phyloP scores from a whole-genome alignment of 1,284 basidiomycete species.

The Ustilago lituana region DNA sequence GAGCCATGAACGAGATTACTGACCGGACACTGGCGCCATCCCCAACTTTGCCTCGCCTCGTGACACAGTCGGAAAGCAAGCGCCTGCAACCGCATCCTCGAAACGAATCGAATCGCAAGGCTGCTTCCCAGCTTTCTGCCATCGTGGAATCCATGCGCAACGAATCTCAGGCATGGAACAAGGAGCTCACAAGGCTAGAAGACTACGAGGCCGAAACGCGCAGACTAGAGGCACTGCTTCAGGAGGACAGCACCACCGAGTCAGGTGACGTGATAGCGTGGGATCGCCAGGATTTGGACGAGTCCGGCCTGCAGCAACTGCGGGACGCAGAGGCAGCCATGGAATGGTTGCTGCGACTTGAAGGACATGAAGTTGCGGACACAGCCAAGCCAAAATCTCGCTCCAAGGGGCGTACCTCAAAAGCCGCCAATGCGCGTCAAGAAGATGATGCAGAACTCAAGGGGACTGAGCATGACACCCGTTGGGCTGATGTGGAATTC shows the following conservation, averaged over 20 bases:
- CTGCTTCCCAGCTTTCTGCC: slow-evolving; percentile 42
- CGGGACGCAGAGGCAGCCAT: slow-evolving; percentile 41
- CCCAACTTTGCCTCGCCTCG: too few relatives aligned
- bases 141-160: slow-evolving; percentile 45
- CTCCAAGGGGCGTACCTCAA: slow-evolving; percentile 25
- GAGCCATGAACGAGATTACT: too few relatives aligned
- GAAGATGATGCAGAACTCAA: slow-evolving; percentile 19
- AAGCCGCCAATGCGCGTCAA: slow-evolving; percentile 21
- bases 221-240: slow-evolving; percentile 31
- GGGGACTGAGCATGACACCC: slow-evolving; percentile 53
- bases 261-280: slow-evolving; percentile 39
- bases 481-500: slow-evolving; percentile 51
- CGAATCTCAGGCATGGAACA: slow-evolving; percentile 51
- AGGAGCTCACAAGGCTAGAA: slow-evolving; percentile 40
- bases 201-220: slow-evolving; percentile 46
- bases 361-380: slow-evolving; percentile 7
- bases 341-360: slow-evolving; percentile 23
- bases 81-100: slow-evolving; percentile 52
- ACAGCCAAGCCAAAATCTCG: slow-evolving; percentile 24
- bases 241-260: slow-evolving; percentile 20
- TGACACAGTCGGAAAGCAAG: slow-evolving; percentile 13
- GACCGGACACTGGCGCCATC: too few relatives aligned
- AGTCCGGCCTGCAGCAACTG: slow-evolving; percentile 37
- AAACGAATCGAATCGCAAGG: slow-evolving; percentile 52
- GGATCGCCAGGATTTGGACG: slow-evolving; percentile 39